phyloP scores from a whole-genome alignment of 768 basidiomycete genomes.

The Trametes maxima region DNA sequence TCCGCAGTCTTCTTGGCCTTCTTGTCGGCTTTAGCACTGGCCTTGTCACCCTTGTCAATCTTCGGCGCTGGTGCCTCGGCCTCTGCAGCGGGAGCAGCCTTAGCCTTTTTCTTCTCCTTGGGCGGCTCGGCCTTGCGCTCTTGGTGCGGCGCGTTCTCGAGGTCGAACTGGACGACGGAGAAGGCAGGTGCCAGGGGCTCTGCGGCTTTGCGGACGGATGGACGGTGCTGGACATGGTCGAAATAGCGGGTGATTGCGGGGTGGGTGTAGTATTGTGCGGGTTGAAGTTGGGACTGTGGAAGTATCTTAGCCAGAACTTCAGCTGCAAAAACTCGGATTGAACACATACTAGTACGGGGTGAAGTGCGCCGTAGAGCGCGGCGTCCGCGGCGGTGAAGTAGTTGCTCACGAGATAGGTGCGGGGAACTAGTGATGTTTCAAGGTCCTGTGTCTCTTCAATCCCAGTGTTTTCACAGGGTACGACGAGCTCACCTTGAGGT shows the following conservation, averaged over 20 bases:
- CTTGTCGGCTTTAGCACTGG: constrained; percentile 43
- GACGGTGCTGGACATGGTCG: constrained; percentile 83
- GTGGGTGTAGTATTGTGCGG: constrained; percentile 73
- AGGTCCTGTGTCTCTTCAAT: constrained; percentile 54
- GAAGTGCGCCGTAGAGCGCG: constrained; percentile 86
- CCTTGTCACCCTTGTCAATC: constrained; percentile 26
- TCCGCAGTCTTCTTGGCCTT: constrained; percentile 35
- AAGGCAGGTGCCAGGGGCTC: constrained; percentile 55
- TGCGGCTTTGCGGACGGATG: constrained; percentile 61
- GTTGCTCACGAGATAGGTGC: constrained; percentile 86
- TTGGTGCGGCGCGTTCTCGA: constrained; percentile 71
- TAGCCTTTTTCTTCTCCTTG: constrained; percentile 73
- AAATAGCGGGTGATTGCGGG: constrained; percentile 93
- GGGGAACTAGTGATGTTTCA: constrained; percentile 67
- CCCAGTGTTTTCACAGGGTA: not conserved
- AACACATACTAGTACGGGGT: constrained; percentile 71
- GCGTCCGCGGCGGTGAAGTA: constrained; percentile 89
- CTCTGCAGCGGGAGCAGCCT: constrained; percentile 31
- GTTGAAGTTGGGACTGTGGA: constrained; percentile 65
- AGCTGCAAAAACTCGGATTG: not conserved
- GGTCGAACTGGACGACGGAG: constrained; percentile 63
- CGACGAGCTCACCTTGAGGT: constrained; percentile 49
- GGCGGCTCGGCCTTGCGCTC: constrained; percentile 72
- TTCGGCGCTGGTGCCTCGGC: constrained; percentile 28
- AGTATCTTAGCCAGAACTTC: not conserved